A percentile compares a stretch with the other conserved stretches of the same genome.
Conservation (phyloP, 2,329 filamentous ascomycete genomes). For the Colletotrichum aenigma region DNA sequence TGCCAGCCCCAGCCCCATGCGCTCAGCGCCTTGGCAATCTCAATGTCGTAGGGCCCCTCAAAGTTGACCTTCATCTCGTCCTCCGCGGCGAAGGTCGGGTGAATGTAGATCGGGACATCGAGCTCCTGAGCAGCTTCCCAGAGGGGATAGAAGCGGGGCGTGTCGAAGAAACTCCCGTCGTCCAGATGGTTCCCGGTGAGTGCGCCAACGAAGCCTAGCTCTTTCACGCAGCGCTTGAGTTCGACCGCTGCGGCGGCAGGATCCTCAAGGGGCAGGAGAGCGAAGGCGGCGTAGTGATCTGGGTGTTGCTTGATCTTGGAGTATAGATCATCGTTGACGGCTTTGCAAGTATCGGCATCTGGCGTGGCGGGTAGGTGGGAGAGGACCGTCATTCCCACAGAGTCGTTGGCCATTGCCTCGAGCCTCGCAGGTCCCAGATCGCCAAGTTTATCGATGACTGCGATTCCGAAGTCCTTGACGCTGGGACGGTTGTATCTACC, state of each 20-base stretch:
- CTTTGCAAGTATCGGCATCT: background rate
- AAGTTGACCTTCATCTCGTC: background rate
- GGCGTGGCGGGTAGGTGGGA: background rate
- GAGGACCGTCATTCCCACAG: background rate
- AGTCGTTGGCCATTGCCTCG: background rate
- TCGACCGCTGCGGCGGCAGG: conserved; percentile 31
- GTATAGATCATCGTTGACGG: conserved; percentile 4
- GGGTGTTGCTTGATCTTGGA: background rate
- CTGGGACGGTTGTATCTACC: background rate
- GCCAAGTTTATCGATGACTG: background rate
- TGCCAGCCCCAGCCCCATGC: conserved; percentile 35
- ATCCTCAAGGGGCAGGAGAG: conserved; percentile 6
- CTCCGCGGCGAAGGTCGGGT: conserved; percentile 37
- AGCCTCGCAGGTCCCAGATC: background rate
- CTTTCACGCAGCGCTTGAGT: conserved; percentile 29
- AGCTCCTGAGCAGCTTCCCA: conserved; percentile 43
- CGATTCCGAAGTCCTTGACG: background rate
- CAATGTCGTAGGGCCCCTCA: conserved; percentile 48
- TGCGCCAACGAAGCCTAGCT: conserved; percentile 36
- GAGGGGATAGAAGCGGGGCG: conserved; percentile 28
- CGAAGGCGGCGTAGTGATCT: conserved; percentile 35
- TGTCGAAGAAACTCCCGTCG: conserved; percentile 32
- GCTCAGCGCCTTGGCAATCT: conserved; percentile 61
- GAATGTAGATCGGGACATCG: conserved; percentile 56
- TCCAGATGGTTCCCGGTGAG: conserved; percentile 26